Percentiles rank a stretch among this genome's conserved stretches.
phyloP scores from a whole-genome alignment of 768 basidiomycete genomes.

The Lepiota venenata region DNA sequence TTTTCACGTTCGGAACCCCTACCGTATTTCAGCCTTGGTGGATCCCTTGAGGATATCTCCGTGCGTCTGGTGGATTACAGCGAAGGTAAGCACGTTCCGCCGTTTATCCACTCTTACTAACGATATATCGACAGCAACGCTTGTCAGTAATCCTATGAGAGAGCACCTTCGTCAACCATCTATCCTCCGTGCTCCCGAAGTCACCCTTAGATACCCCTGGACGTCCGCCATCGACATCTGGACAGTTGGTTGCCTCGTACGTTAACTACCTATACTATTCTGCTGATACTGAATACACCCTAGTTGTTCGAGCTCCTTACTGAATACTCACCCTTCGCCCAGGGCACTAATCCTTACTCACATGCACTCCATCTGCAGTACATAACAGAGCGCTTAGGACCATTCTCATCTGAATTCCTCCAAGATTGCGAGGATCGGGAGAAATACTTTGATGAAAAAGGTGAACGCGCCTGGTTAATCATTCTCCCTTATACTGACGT shows the following conservation, averaged over 20 bases:
- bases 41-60: slow-evolving; percentile 8
- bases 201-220: slow-evolving; percentile 20
- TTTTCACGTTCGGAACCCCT: slow-evolving; percentile 11
- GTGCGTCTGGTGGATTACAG: slow-evolving; percentile 12
- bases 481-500: not conserved
- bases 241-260: slow-evolving; percentile 24
- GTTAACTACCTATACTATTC: not conserved
- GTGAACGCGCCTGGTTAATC: slow-evolving; percentile 1
- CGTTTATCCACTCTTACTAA: not conserved
- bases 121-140: not conserved
- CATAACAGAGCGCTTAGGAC: slow-evolving; percentile 17
- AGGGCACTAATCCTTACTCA: slow-evolving; percentile 11
- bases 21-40: slow-evolving; percentile 2
- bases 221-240: slow-evolving; percentile 22
- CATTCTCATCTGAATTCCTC: slow-evolving; percentile 17
- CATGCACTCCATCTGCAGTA: slow-evolving; percentile 13
- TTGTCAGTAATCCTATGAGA: not conserved
- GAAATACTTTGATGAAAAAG: slow-evolving; percentile 17
- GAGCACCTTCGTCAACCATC: slow-evolving; percentile 11
- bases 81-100: slow-evolving; percentile 8
- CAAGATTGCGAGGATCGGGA: slow-evolving; percentile 12
- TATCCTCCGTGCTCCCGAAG: slow-evolving; percentile 22
- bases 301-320: slow-evolving; percentile 1
- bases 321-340: not conserved
- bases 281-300: not conserved